Evolutionary conservation across 371 early-diverging fungal species (phyloP).

Genomic region (Saksenaea vasiformis): DNA sequence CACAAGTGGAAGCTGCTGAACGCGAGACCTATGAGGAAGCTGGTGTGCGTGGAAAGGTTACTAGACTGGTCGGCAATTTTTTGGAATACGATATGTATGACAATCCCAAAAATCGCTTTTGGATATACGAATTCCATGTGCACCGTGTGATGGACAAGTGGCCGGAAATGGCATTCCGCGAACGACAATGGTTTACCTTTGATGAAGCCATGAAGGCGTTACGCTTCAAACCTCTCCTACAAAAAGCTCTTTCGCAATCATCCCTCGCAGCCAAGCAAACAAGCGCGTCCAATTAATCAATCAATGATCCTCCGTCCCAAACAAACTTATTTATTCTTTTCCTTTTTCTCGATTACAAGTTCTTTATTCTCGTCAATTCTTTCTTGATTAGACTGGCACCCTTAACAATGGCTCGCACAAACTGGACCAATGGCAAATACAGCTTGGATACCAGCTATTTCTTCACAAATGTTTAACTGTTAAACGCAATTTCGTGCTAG

Average conservation of each 20-base stretch:
- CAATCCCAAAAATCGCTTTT: constrained; percentile 47
- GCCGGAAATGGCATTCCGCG: constrained; percentile 57
- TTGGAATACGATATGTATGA: constrained; percentile 49
- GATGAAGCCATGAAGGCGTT: constrained; percentile 54
- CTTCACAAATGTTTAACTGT: no score
- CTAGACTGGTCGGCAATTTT: constrained; percentile 44
- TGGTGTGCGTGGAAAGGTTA: constrained; percentile 31
- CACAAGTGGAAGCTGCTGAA: constrained; percentile 55
- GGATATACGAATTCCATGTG: constrained; percentile 62
- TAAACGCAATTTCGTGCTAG: no score
- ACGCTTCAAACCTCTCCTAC: constrained; percentile 56
- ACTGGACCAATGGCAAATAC: no score
- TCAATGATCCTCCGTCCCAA: not conserved
- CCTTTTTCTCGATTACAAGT: not conserved
- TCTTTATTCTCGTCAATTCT: no score
- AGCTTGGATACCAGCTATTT: no score
- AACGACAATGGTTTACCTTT: constrained; percentile 60
- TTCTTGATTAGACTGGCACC: no score
- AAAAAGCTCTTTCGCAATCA: constrained; percentile 42
- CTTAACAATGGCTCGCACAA: no score
- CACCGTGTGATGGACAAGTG: constrained; percentile 48
- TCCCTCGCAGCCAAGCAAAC: constrained; percentile 6
- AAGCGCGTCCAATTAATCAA: not conserved
- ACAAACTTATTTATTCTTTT: not conserved
- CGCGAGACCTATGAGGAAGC: constrained; percentile 67